Conservation (phyloP, 208 protist genomes). For the Acanthamoeba royreba region DNA sequence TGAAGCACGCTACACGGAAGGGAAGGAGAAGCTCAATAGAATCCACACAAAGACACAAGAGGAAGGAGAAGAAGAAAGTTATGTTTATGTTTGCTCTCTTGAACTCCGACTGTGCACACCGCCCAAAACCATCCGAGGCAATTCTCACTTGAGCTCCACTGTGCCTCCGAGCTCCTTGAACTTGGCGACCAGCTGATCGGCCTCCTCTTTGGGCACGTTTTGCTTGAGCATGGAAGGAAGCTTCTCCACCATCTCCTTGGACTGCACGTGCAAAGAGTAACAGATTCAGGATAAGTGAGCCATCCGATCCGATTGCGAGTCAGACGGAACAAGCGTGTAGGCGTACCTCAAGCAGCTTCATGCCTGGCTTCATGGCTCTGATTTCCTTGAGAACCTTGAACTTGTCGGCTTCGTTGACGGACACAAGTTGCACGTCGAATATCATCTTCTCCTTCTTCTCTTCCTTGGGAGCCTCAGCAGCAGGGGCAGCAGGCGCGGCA, state of each 20-base stretch:
- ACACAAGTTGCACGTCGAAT: neutral
- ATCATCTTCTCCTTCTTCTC: constrained; percentile 47
- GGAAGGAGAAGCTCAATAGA: too few species aligned
- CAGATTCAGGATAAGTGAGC: neutral
- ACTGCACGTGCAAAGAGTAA: neutral
- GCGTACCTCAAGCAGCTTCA: constrained; percentile 45
- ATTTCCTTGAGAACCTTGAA: constrained; percentile 55
- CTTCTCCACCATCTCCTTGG: constrained; percentile 55
- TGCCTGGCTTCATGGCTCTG: constrained; percentile 32
- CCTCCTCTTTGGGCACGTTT: constrained; percentile 35
- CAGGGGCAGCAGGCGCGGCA: neutral
- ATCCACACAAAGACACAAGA: too few species aligned
- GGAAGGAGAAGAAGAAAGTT: too few species aligned
- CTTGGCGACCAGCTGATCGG: constrained; percentile 28
- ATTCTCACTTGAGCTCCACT: constrained; percentile 46
- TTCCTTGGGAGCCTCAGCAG: neutral
- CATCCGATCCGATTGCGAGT: neutral
- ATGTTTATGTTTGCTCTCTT: too few species aligned
- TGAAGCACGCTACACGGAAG: too few species aligned
- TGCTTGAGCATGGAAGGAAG: constrained; percentile 44
- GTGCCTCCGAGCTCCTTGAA: constrained; percentile 50
- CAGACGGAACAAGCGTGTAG: neutral
- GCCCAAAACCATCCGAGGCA: too few species aligned
- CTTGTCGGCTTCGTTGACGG: constrained; percentile 46
- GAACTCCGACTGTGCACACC: too few species aligned